phyloP scores from a whole-genome alignment of 805 yeast species.

The Teunomyces barrocoloradensis region DNA sequence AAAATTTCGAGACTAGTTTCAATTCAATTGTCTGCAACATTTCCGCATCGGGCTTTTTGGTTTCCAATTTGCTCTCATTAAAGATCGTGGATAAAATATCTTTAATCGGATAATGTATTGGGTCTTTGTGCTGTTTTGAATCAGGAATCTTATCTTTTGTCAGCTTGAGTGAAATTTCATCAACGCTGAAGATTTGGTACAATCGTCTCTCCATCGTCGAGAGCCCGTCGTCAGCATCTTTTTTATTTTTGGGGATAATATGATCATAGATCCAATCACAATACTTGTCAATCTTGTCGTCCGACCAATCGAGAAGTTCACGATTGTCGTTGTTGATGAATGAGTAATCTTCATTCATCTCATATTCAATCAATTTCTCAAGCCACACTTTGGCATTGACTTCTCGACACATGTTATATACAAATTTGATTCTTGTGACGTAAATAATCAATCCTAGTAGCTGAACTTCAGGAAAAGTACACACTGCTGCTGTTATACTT shows the following conservation, averaged over 20 bases:
- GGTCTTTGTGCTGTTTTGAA: neutral
- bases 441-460: slow-evolving; percentile 31
- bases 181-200: slow-evolving; percentile 29
- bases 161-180: slow-evolving; percentile 5
- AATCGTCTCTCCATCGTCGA: slow-evolving; percentile 31
- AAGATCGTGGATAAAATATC: neutral
- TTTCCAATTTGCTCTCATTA: neutral
- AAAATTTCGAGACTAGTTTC: neutral
- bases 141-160: neutral
- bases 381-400: slow-evolving; percentile 19
- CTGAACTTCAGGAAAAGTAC: slow-evolving; percentile 36
- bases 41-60: neutral
- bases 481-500: neutral
- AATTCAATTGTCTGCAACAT: neutral
- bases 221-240: slow-evolving; percentile 13
- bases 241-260: slow-evolving; percentile 21
- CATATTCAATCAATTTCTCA: slow-evolving; percentile 13
- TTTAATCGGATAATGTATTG: neutral
- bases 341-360: slow-evolving; percentile 16
- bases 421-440: slow-evolving; percentile 31
- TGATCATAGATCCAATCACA: slow-evolving; percentile 48
- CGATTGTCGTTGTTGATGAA: slow-evolving; percentile 11
- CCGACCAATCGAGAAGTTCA: slow-evolving; percentile 48
- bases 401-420: slow-evolving; percentile 10
- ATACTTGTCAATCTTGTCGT: slow-evolving; percentile 44